Evolutionary conservation across 2,329 filamentous ascomycete species (phyloP).

Genomic region (Trichoderma afroharzianum): DNA sequence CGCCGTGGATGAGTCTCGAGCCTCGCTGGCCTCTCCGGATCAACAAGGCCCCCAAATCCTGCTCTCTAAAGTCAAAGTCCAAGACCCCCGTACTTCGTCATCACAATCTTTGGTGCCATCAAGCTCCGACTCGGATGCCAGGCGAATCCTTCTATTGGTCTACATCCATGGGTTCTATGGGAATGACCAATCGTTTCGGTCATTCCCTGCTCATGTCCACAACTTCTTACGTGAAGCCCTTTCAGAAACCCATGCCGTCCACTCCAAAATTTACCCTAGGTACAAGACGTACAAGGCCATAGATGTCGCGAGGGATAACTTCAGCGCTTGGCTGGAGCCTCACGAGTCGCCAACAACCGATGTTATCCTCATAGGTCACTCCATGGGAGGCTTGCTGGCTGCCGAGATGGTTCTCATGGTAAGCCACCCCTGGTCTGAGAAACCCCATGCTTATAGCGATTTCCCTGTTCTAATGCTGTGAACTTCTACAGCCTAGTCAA

Average conservation of each 20-base stretch:
- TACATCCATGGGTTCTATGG: conserved; percentile 93
- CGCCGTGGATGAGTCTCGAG: background rate
- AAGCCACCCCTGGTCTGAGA: conserved; percentile 19
- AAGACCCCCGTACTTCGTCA: conserved; percentile 49
- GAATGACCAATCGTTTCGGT: conserved; percentile 79
- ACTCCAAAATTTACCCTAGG: conserved; percentile 80
- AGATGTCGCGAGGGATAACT: conserved; percentile 72
- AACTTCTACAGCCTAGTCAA: conserved; percentile 30
- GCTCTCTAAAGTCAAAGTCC: conserved; percentile 4
- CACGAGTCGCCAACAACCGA: conserved; percentile 73
- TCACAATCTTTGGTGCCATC: conserved; percentile 41
- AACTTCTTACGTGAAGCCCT: conserved; percentile 65
- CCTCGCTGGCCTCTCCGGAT: background rate
- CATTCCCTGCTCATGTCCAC: conserved; percentile 85
- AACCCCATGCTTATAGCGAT: background rate
- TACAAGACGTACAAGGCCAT: conserved; percentile 74
- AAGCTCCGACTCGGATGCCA: conserved; percentile 26
- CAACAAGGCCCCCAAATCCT: background rate
- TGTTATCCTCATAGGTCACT: conserved; percentile 79
- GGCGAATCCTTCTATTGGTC: conserved; percentile 65
- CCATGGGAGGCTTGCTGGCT: conserved; percentile 81
- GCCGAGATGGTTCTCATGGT: conserved; percentile 73
- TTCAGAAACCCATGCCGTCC: conserved; percentile 70
- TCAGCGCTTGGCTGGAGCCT: conserved; percentile 76
- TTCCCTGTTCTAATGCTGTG: background rate